Evolutionary conservation across 805 yeast species (phyloP), one percentile per base, ranked within the genome.

Genomic region (Ogataea naganishii): DNA sequence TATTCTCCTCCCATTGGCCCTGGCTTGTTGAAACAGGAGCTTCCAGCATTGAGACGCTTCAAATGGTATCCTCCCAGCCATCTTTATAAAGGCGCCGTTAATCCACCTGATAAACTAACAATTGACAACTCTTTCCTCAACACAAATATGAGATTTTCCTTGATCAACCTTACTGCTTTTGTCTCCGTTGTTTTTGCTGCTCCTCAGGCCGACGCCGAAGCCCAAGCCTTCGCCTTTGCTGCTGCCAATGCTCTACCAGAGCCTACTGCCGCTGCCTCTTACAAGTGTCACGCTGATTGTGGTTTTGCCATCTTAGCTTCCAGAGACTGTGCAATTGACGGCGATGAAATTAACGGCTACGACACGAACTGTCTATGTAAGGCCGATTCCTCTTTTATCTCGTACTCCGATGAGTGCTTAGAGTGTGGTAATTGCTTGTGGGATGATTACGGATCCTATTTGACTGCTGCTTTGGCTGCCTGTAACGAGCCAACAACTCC

Each of bases 221-320:
- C 51, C 12, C 34, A 38, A 14, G 52, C 39, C 11, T 5, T 35
- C 6, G 38, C 53, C 3, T 20, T 36, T 20, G 52, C 49, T 24
- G 48, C 39, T 12, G 51, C 39, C 7, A 41, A 34, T n/a, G 60
- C 59, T 14, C n/a, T n/a, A n/a, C n/a, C n/a, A n/a, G n/a, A n/a
- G n/a, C n/a, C 49, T 24, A 47, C 39, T 12, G 51, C 39, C 7
- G 42, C 33, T n/a, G 60, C 59, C 14, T 13, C 53, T 15, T 46
- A 53, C 27, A 44, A 33, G 3, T 56, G 62, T 34, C 60, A 56
- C 35, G 46, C 56, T 28, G 24, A 36, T 14, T 55, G 61, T 49
- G 61, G 60, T 35, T 40, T 44, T 29, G 39, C 53, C 24, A 56
- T 56, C 29, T 35, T 46, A 21, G 50, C 53, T 26, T 60, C 58